Conservation (phyloP, 2,329 filamentous ascomycete genomes). For the Penicillium frequentans region DNA sequence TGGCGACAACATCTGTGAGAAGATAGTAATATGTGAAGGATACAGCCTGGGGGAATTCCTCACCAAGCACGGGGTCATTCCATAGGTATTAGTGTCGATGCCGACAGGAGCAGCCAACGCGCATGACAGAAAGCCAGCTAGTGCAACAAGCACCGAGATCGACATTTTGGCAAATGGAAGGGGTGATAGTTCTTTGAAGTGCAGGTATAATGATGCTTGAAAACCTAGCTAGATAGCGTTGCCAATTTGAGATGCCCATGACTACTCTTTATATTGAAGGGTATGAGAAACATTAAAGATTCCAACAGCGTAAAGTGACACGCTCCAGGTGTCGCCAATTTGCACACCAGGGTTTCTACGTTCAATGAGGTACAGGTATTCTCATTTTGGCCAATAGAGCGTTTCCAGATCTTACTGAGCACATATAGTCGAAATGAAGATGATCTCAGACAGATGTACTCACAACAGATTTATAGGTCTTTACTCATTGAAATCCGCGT, state of each 20-base stretch:
- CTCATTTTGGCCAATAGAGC: background rate
- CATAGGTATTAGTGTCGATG: background rate
- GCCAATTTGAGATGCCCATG: background rate
- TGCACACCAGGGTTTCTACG: background rate
- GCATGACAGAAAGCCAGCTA: background rate
- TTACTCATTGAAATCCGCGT: too few relatives aligned
- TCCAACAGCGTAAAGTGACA: background rate
- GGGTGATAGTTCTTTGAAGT: background rate
- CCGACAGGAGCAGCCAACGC: background rate
- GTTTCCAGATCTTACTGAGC: background rate
- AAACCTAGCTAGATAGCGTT: background rate
- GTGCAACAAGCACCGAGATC: background rate
- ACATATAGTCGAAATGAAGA: background rate
- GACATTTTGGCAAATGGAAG: background rate
- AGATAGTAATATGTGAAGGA: background rate
- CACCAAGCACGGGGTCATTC: slow-evolving; percentile 1
- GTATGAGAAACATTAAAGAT: background rate
- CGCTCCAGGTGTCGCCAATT: background rate
- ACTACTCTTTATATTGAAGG: background rate
- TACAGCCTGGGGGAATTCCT: background rate
- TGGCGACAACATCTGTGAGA: background rate
- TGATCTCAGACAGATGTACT: background rate
- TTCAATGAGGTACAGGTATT: background rate
- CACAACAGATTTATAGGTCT: background rate
- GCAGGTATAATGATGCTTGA: background rate